Evolutionary conservation across 345 rosid species (phyloP).

Genomic region (Eucalyptus fibrosa): DNA sequence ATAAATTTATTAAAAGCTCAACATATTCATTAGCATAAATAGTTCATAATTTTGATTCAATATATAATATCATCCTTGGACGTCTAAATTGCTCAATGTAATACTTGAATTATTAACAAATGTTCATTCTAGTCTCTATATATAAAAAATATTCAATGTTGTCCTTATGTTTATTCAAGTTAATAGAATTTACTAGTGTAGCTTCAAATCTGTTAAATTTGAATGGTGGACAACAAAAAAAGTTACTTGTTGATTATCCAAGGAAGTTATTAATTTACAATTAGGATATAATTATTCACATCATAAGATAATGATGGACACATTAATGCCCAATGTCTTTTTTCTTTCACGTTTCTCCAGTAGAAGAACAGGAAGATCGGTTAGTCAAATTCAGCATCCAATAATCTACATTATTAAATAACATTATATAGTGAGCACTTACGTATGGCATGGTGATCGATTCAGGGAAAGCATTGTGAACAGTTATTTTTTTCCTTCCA

Average conservation of each 20-base stretch:
- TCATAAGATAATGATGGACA: not conserved
- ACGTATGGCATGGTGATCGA: accelerated
- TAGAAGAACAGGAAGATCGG: not conserved
- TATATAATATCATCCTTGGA: accelerated
- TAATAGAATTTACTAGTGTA: not conserved
- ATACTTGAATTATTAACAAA: not conserved
- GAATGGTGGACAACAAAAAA: not conserved
- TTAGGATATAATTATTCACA: accelerated
- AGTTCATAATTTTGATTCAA: not conserved
- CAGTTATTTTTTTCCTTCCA: not conserved
- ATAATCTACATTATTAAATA: not conserved
- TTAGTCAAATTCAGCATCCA: accelerated
- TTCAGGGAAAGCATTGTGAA: not conserved
- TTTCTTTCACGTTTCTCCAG: accelerated
- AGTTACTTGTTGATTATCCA: accelerated
- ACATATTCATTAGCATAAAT: not conserved
- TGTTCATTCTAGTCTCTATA: not conserved
- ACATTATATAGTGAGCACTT: too few species aligned
- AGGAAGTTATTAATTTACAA: not conserved
- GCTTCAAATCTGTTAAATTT: not conserved
- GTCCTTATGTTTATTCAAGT: not conserved
- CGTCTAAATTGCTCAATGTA: not conserved
- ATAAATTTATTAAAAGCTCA: not conserved
- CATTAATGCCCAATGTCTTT: too few species aligned
- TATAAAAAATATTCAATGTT: not conserved